Conservation (phyloP, 257 asterid genomes). For the Capsicum baccatum region DNA sequence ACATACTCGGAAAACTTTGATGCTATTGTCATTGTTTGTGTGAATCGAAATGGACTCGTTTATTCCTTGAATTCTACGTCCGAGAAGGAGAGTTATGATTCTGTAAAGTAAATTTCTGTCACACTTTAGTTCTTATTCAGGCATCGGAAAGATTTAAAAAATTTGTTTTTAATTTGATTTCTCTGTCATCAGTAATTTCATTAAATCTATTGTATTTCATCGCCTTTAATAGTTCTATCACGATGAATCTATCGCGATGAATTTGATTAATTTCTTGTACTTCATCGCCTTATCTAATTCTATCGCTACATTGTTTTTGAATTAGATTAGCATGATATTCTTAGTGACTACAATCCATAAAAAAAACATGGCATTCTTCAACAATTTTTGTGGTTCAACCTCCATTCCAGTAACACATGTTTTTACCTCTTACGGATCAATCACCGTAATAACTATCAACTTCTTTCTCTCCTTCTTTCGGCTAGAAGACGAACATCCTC, state of each 20-base stretch:
- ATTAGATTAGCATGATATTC: neutral
- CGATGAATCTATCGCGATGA: neutral
- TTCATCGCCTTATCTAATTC: neutral
- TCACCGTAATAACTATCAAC: constrained; percentile 10
- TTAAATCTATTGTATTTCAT: neutral
- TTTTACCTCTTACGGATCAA: constrained; percentile 25
- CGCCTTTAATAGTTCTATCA: neutral
- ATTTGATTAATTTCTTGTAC: neutral
- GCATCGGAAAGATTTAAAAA: neutral
- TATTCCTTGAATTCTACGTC: constrained; percentile 29
- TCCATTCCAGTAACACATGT: neutral
- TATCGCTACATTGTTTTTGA: no score
- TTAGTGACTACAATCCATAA: neutral
- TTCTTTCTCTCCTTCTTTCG: neutral
- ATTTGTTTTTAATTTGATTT: neutral
- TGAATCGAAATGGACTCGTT: constrained; percentile 13
- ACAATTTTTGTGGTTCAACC: neutral
- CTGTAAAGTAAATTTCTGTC: neutral
- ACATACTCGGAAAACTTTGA: neutral
- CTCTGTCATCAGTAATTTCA: neutral
- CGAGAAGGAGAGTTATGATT: constrained; percentile 5
- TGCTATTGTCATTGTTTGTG: neutral
- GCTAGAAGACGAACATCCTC: constrained; percentile 10
- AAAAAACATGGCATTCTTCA: neutral
- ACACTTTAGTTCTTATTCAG: constrained; percentile 20